These are phyloP conservation scores for Solanum tacnaense DNA, from an alignment of 257 asterid genomes.

Conservation along the genomic window DNA sequence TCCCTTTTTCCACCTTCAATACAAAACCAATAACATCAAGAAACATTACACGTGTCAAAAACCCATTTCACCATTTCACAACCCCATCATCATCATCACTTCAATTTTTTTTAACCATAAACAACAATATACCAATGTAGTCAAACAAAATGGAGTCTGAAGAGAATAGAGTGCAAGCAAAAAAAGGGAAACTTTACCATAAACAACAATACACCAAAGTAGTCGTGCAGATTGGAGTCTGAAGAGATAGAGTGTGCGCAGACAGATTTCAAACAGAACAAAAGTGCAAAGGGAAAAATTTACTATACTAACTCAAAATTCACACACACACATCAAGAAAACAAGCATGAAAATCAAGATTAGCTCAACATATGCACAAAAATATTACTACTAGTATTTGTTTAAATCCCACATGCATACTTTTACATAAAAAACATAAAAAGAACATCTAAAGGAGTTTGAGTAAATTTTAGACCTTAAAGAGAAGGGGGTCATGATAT, in stretches of 20 bases:
- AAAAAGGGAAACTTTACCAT: no score
- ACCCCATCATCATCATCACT: neutral
- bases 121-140: neutral
- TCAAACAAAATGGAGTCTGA: rapidly evolving
- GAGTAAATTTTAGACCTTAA: constrained; percentile 7
- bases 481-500: constrained; percentile 35
- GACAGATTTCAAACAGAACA: no score
- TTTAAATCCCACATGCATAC: neutral
- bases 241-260: neutral
- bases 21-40: constrained; percentile 7
- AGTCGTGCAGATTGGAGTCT: rapidly evolving
- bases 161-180: rapidly evolving
- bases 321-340: neutral
- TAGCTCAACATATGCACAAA: neutral
- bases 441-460: neutral
- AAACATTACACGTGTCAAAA: constrained; percentile 28
- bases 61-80: neutral
- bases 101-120: neutral
- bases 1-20: constrained; percentile 73
- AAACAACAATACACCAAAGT: no score
- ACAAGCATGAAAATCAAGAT: neutral
- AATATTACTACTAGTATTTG: neutral
- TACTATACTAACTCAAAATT: neutral
- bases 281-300: no score
- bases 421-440: neutral